Conservation (phyloP, 176 grass and related monocot genomes). For the Zizania latifolia region DNA sequence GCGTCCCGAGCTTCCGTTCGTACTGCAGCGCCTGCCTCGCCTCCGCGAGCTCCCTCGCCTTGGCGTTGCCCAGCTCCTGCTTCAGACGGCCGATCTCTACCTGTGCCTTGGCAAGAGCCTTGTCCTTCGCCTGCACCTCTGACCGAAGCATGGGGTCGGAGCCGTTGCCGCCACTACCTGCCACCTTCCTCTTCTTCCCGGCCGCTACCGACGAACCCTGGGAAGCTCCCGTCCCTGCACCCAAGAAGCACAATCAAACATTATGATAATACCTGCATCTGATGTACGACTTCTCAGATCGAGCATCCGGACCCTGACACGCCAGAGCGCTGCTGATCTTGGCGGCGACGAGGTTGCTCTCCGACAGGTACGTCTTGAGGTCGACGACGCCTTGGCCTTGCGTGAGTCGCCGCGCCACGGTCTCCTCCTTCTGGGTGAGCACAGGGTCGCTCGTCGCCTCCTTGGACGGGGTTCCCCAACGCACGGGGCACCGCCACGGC, state of each 20-base stretch:
- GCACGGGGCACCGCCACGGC: constrained; percentile 36
- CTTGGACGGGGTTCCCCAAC: constrained; percentile 20
- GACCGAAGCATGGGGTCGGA: constrained; percentile 3
- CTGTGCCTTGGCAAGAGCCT: constrained; percentile 19
- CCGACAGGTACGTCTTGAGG: constrained; percentile 33
- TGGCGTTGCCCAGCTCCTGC: constrained; percentile 25
- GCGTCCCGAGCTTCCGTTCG: constrained; percentile 17
- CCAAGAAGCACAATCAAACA: neutral
- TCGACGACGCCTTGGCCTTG: constrained; percentile 39
- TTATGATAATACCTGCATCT: neutral
- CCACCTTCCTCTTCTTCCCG: constrained; percentile 16
- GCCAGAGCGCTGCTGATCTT: constrained; percentile 34
- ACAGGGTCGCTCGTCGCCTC: constrained; percentile 18
- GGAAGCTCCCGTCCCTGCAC: neutral
- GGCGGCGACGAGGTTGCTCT: constrained; percentile 47
- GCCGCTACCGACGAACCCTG: neutral
- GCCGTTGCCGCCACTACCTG: neutral
- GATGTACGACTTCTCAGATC: neutral
- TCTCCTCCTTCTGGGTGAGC: constrained; percentile 16
- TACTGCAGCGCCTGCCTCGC: constrained; percentile 28
- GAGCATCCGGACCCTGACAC: neutral
- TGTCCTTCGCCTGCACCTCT: constrained; percentile 23
- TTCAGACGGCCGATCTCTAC: constrained; percentile 20
- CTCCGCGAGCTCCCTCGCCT: constrained; percentile 29
- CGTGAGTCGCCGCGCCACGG: constrained; percentile 6